A percentile compares a stretch with the other conserved stretches of the same genome.
phyloP scores from a whole-genome alignment of 805 yeast genomes.

The Limtongia smithiae region DNA sequence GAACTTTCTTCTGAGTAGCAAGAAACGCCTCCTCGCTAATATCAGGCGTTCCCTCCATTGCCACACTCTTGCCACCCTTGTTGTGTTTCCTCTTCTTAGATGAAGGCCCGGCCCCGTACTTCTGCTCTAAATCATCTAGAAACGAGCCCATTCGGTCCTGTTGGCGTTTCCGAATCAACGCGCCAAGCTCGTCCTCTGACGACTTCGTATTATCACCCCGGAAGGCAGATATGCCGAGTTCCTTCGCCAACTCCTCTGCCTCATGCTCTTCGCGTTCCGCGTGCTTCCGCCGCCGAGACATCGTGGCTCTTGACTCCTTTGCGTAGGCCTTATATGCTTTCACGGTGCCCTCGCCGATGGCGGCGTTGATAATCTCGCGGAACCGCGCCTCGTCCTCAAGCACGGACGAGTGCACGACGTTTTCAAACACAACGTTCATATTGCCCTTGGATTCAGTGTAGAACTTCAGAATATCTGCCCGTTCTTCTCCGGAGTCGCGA shows the following conservation, averaged over 20 bases:
- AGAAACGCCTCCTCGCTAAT: constrained; percentile 17
- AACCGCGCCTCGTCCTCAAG: constrained; percentile 61
- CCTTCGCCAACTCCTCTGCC: constrained; percentile 58
- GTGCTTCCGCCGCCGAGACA: constrained; percentile 45
- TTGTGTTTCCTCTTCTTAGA: constrained; percentile 11
- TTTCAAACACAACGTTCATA: constrained; percentile 64
- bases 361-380: constrained; percentile 48
- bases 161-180: constrained; percentile 38
- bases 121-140: constrained; percentile 37
- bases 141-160: constrained; percentile 32
- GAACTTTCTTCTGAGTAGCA: constrained; percentile 8
- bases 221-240: constrained; percentile 40
- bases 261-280: constrained; percentile 43
- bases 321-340: constrained; percentile 47
- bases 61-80: constrained; percentile 1
- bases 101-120: constrained; percentile 30
- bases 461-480: constrained; percentile 56
- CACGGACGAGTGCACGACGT: constrained; percentile 72
- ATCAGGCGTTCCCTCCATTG: background rate
- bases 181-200: constrained; percentile 37
- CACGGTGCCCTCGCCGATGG: constrained; percentile 42
- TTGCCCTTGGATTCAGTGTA: constrained; percentile 64
- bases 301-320: constrained; percentile 41
- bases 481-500: constrained; percentile 44
- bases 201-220: constrained; percentile 6